Base-by-base conservation (phyloP, 345 rosid species). In the Gossypium mustelinum region DNA sequence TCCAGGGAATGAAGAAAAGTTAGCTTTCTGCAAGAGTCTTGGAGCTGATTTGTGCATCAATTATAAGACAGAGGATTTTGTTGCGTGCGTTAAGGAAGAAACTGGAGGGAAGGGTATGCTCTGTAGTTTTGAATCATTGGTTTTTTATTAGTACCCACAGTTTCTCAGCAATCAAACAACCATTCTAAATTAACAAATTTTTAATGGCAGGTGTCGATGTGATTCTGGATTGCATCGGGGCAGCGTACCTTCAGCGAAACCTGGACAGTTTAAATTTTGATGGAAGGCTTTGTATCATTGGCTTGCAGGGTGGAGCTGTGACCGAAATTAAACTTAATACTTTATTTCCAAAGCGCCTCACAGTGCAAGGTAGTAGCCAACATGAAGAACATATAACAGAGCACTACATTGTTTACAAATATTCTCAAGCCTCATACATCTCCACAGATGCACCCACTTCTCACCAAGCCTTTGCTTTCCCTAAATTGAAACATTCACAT, bases 1-100 rank as follows among this genome's bases (percentile, higher is more conserved):
- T 34, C 39, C 76, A 92, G 98, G 98, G n/a, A 89, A 70, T 81
- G 92, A 89, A 72, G 94, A 90, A 68, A 94, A 94, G 80, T 79
- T 94, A 76, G 87, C 86, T 81, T 83, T 77, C 64, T 92, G 98
- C 85, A 89, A 90, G 86, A 89, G 86, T 52, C 97, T 92, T 48
- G 94, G 98, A 5, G 93, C 97, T 18, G 97, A 94, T 72, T 87
- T 92, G 41, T 87, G 97, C 80, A 92, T 94, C 82, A 92, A 94
- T 70, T 94, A 90, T 90, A 94, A 89, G 84, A 88, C 87, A 2
- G 94, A 92, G 80, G 97, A 94, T 84, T 92, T 94, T 77, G 97
- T 88, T 22, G 77, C 91, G 52, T 86, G 85, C 47, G 88, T 90
- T 8, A 92, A 92, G 86, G 93, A 86, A 11, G 98, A 88, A 92